phyloP scores from a whole-genome alignment of 257 asterid species.

The Rauvolfia tetraphylla region DNA sequence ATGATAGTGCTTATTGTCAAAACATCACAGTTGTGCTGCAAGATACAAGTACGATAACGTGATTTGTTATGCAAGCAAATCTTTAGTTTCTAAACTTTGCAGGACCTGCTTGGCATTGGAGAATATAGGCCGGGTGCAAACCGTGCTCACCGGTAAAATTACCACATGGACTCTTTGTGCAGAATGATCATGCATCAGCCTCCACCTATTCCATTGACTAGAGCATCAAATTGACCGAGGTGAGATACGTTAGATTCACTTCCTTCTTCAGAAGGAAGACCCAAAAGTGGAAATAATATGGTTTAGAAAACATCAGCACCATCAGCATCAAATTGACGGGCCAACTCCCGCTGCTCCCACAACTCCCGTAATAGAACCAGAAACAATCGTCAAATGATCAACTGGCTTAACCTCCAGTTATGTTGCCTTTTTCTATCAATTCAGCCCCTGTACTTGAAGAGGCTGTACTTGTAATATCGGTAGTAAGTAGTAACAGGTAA shows the following conservation, averaged over 20 bases:
- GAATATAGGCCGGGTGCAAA: conserved; percentile 73
- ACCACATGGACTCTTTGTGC: background rate
- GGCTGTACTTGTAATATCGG: background rate
- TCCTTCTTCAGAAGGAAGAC: background rate
- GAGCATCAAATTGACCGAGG: background rate
- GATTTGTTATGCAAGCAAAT: conserved; percentile 12
- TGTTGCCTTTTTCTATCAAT: background rate
- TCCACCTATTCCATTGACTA: background rate
- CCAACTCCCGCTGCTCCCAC: background rate
- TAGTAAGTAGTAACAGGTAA: background rate
- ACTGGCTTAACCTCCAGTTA: background rate
- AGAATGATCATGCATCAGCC: background rate
- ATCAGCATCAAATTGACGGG: background rate
- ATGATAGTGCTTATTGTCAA: background rate
- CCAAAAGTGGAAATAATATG: background rate
- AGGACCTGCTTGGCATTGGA: conserved; percentile 98
- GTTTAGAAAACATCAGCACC: background rate
- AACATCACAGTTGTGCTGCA: background rate
- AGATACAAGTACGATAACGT: background rate
- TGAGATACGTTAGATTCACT: background rate
- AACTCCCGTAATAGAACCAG: background rate
- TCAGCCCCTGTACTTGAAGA: conserved; percentile 1
- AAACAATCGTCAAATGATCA: background rate
- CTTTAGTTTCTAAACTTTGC: conserved; percentile 27
- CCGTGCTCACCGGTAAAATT: conserved; percentile 34